These are phyloP conservation scores for Coemansia sp. DNA, from an alignment of 192 early-diverging fungal species.

Conservation along the genomic window DNA sequence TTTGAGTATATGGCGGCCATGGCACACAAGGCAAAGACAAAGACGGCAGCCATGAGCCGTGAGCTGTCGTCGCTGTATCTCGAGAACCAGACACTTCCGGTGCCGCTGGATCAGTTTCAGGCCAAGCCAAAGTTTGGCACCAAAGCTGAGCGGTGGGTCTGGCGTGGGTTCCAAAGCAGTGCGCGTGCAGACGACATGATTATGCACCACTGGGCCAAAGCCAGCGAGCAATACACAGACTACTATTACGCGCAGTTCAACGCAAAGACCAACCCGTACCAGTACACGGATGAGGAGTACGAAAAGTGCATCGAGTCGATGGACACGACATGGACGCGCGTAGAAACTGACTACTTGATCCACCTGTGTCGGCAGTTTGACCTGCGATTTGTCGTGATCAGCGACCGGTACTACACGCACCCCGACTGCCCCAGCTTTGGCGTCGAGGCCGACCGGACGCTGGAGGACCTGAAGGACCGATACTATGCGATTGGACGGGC, in stretches of 20 bases:
- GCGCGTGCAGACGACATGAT: conserved; percentile 72
- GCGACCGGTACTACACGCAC: conserved; percentile 71
- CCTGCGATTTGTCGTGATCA: conserved; percentile 80
- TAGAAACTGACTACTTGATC: conserved; percentile 85
- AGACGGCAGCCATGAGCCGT: conserved; percentile 32
- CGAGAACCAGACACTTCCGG: conserved; percentile 46
- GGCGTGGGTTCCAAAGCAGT: conserved; percentile 70
- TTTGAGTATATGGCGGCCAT: conserved; percentile 2
- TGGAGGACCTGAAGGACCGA: conserved; percentile 83
- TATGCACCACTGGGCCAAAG: conserved; percentile 78
- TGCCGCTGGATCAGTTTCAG: conserved; percentile 52
- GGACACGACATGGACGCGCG: conserved; percentile 76
- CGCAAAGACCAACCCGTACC: conserved; percentile 62
- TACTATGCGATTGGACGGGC: conserved; percentile 72
- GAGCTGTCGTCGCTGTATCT: conserved; percentile 50
- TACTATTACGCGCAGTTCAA: conserved; percentile 81
- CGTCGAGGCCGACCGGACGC: conserved; percentile 11
- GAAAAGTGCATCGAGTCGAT: conserved; percentile 60
- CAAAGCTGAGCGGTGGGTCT: conserved; percentile 68
- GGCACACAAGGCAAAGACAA: conserved; percentile 34
- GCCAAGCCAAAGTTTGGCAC: conserved; percentile 72
- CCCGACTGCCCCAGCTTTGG: conserved; percentile 19
- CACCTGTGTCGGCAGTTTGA: conserved; percentile 72
- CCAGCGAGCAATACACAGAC: conserved; percentile 63
- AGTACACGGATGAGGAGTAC: conserved; percentile 87